Evolutionary conservation across 192 early-diverging fungal species (phyloP), one percentile per base, ranked within the genome.

Genomic region (Chytriomyces sp.): DNA sequence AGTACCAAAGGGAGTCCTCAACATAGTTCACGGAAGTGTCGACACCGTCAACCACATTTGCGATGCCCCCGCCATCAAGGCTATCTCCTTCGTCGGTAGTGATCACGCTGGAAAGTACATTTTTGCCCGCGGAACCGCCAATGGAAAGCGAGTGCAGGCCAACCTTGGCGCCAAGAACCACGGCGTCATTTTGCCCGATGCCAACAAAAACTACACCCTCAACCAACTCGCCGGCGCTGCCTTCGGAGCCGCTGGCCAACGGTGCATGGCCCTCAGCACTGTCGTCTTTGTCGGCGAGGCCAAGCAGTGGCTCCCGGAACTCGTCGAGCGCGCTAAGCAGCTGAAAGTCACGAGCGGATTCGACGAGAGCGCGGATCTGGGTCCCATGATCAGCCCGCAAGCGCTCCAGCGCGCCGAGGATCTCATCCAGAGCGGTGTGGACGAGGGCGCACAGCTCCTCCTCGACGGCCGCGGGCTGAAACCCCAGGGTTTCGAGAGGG

Each of bases 111-210:
- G 96, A 53, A 86, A 92, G 72, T 86, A 96, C 81, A 96, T 98
- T 44, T 92, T 93, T 76, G 86, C 86, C 38, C 91, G 96, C 52
- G 91, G 93, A 5, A 89, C 91, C 64, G 82, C 80, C 73, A 91
- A 95, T 72, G 96, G 96, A 70, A 96, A 98, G 84, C 90, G 96
- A 66, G 95, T 96, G 39, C 96, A 98, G 82, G 93, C 94, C 25
- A 98, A 98, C 80, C 80, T 98, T 77, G 94, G 94, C 26, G 94
- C 94, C 75, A 98, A 98, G 88, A 98, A 98, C 88, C 96, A 98
- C 78, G 96, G 93, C 37, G 90, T 98, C 5, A 87, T 98, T 56
- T 79, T 98, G 82, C 90, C 93, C 14, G 96, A 98, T 69, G 93
- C 94, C 59, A 93, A 94, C 85, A 94, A 93, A 84, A 93, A 98